Percentiles rank a stretch among this genome's conserved stretches.
These are phyloP conservation scores for Notholithocarpus densiflorus DNA, from an alignment of 306 rosid species.

Conservation along the genomic window DNA sequence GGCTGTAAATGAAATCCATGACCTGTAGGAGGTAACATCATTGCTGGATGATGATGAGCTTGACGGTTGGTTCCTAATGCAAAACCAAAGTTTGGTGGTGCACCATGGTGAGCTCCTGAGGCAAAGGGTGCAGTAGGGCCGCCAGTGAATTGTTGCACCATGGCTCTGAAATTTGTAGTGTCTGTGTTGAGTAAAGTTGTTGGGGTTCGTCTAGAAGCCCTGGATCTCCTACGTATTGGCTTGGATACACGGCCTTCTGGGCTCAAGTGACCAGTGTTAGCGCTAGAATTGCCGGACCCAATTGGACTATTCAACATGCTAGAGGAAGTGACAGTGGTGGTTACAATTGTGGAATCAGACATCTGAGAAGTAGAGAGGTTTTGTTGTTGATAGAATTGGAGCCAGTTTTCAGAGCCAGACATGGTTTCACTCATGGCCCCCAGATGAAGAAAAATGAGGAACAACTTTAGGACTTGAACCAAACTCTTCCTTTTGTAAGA, in stretches of 20 bases:
- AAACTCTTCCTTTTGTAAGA: conserved; percentile 15
- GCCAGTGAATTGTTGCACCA: conserved; percentile 95
- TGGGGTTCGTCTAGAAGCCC: conserved; percentile 78
- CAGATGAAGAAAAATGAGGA: background rate
- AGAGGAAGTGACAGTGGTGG: conserved; percentile 33
- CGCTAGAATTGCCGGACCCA: conserved; percentile 18
- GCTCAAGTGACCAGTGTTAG: conserved; percentile 36
- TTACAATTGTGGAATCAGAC: conserved; percentile 29
- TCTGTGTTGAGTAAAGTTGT: conserved; percentile 85
- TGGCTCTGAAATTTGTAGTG: conserved; percentile 78
- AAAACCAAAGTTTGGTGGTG: conserved; percentile 30
- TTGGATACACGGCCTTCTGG: conserved; percentile 64
- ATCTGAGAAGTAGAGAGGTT: conserved; percentile 20
- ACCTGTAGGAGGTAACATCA: conserved; percentile 23
- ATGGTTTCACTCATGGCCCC: conserved; percentile 58
- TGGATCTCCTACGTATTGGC: conserved; percentile 57
- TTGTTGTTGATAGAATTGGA: conserved; percentile 58
- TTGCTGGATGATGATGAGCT: conserved; percentile 29
- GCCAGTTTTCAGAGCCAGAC: conserved; percentile 63
- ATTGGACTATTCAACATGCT: background rate
- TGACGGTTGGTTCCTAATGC: conserved; percentile 41
- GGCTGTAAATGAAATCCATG: conserved; percentile 22
- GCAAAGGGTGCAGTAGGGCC: conserved; percentile 61
- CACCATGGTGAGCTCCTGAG: conserved; percentile 7
- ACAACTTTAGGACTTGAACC: background rate